Evolutionary conservation across 352 stramenopile genomes (phyloP), one percentile per base, ranked within the genome.

Genomic region (Globisporangium emineosum): DNA sequence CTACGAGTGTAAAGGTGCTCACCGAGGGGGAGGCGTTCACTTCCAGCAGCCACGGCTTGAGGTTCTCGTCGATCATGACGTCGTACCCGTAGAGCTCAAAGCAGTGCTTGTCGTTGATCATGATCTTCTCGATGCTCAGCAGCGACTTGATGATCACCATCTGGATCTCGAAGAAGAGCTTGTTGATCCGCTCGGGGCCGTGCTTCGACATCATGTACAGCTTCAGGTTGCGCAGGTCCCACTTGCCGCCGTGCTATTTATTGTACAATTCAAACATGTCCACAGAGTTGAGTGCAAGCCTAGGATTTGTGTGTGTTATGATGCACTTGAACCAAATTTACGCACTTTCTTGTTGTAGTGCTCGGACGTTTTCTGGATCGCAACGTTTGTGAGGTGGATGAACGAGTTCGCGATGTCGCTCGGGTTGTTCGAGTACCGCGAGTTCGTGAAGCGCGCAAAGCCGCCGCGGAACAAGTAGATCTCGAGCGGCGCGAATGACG

Each of bases 81-180:
- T 97, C 91, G 66, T 96, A 98, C 40, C 94, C 94, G 71, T 98
- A 98, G 17, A 98, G 77, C 67, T 98, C 90, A 58, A 98, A 98
- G 78, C 93, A 98, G 77, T 98, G 93, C 63, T 97, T 97, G 77
- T 98, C 94, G 60, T 96, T 94, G 60, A 98, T 97, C 65, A 98
- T 98, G 63, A 96, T 86, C 63, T 97, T 93, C 73, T 98, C 91
- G 32, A 98, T 90, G 40, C 83, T 92, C 55, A 90, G 63, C 25
- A 95, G 74, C 35, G 81, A 93, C 71, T 88, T 90, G 66, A 96
- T 90, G 62, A 93, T 95, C 53, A 95, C 83, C 50, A 89, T 82
- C 65, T 98, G 88, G 64, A 97, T 97, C 54, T 97, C 86, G 47
- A 85, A 89, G 65, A 98, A 97, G 35, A 97, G 75, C 52, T 90